A percentile compares a stretch with the other conserved stretches of the same genome.
phyloP scores from a whole-genome alignment of 805 yeast genomes.

The Candida manassasensis region DNA sequence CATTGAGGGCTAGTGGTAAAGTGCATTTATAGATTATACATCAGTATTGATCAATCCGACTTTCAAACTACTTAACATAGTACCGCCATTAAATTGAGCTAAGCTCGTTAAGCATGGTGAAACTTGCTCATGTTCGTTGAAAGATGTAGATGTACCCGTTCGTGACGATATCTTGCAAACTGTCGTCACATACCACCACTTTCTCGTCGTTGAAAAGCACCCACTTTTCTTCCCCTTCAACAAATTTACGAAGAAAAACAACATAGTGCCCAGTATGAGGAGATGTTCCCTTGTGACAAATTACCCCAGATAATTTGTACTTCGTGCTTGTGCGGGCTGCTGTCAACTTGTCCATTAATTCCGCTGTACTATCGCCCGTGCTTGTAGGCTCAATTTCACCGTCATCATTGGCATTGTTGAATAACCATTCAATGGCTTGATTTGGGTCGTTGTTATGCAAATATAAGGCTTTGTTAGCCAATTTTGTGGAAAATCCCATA shows the following conservation, averaged over 20 bases:
- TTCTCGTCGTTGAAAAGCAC: conserved; percentile 85
- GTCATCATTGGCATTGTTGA: conserved; percentile 72
- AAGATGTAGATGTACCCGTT: conserved; percentile 49
- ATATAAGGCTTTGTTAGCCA: conserved; percentile 70
- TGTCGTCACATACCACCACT: conserved; percentile 48
- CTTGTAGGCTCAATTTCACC: conserved; percentile 42
- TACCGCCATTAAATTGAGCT: too few relatives aligned
- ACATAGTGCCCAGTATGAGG: conserved; percentile 94
- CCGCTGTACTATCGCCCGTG: conserved; percentile 24
- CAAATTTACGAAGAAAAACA: conserved; percentile 52
- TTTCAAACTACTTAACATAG: too few relatives aligned
- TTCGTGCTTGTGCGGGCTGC: conserved; percentile 11
- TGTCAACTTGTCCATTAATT: conserved; percentile 13
- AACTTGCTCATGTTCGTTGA: too few relatives aligned
- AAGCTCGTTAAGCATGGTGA: too few relatives aligned
- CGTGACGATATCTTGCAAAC: conserved; percentile 39
- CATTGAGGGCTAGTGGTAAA: too few relatives aligned
- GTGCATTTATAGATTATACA: too few relatives aligned
- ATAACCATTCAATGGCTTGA: conserved; percentile 88
- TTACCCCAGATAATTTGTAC: conserved; percentile 56
- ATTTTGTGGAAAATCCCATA: conserved; percentile 74
- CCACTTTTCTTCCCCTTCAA: conserved; percentile 49
- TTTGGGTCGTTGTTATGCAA: conserved; percentile 59
- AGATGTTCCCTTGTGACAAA: conserved; percentile 87
- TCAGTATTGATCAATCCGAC: too few relatives aligned